Percentiles rank a stretch among this genome's conserved stretches.
Evolutionary conservation across 371 early-diverging fungal species (phyloP).

Genomic region (Mortierella sp.): DNA sequence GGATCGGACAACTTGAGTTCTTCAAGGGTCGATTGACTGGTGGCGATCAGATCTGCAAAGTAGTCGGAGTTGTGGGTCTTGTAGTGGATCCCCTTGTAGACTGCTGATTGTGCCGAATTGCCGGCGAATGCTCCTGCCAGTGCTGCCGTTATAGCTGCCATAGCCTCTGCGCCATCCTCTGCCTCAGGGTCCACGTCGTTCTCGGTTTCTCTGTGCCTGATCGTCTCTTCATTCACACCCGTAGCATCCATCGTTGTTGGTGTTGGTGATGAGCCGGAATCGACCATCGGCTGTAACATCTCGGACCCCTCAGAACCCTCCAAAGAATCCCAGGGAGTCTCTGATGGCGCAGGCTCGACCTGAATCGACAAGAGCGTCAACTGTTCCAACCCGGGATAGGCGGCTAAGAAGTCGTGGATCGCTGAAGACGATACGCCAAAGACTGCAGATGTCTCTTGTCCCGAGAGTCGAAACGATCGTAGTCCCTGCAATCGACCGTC

Average conservation of each 20-base stretch:
- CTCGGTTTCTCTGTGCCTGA: not conserved
- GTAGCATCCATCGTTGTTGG: not conserved
- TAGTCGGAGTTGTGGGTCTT: not conserved
- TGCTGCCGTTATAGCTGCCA: not conserved
- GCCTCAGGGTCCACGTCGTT: not conserved
- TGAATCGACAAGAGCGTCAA: not conserved
- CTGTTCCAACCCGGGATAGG: not conserved
- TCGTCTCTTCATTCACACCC: not conserved
- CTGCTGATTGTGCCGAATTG: not conserved
- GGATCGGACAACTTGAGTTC: not conserved
- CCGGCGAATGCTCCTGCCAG: not conserved
- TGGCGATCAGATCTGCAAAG: constrained; percentile 4
- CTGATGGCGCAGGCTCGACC: not conserved
- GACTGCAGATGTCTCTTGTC: constrained; percentile 1
- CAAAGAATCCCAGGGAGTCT: constrained; percentile 1
- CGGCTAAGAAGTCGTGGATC: not conserved
- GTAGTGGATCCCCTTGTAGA: constrained; percentile 7
- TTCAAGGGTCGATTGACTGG: not conserved
- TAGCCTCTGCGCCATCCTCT: not conserved
- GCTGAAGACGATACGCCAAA: not conserved
- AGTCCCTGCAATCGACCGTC: not conserved
- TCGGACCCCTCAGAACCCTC: constrained; percentile 1
- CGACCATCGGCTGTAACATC: not conserved
- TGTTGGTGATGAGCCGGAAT: not conserved
- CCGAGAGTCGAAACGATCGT: constrained; percentile 5